These are phyloP conservation scores for Candida stauntonica DNA, from an alignment of 805 yeast species.

Conservation along the genomic window DNA sequence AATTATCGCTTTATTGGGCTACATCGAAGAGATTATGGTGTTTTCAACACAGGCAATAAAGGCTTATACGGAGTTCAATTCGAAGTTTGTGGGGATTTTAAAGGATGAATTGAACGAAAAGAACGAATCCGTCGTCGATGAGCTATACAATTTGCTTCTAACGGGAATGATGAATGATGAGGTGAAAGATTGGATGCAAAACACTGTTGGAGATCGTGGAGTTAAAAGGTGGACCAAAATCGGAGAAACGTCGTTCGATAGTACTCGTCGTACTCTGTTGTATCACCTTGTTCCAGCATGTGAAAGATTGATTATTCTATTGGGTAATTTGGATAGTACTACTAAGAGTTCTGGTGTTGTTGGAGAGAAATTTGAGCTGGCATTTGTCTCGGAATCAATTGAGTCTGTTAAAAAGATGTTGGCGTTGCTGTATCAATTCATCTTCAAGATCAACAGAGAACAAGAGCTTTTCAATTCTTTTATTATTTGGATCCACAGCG, in stretches of 20 bases:
- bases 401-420: conserved; percentile 23
- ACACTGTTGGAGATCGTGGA: conserved; percentile 66
- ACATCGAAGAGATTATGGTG: conserved; percentile 31
- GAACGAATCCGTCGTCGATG: conserved; percentile 32
- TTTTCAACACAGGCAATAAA: conserved; percentile 30
- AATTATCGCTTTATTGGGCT: conserved; percentile 26
- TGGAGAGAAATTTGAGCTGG: conserved; percentile 4
- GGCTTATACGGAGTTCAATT: conserved; percentile 35
- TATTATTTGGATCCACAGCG: conserved; percentile 38
- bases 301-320: conserved; percentile 48
- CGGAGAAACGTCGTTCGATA: conserved; percentile 49
- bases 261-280: conserved; percentile 42
- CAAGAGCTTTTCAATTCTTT: conserved; percentile 41
- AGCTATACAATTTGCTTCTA: conserved; percentile 43
- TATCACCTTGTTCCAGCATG: conserved; percentile 49
- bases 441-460: conserved; percentile 42
- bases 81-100: conserved; percentile 33
- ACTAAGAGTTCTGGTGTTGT: conserved; percentile 28
- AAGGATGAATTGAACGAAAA: conserved; percentile 29
- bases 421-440: conserved; percentile 31
- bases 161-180: conserved; percentile 50
- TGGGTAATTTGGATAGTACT: conserved; percentile 39
- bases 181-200: conserved; percentile 55
- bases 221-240: conserved; percentile 48
- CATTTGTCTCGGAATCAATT: conserved; percentile 10